Base-by-base conservation (phyloP, 352 stramenopile genomes). In the Phytophthora tentaculata region DNA sequence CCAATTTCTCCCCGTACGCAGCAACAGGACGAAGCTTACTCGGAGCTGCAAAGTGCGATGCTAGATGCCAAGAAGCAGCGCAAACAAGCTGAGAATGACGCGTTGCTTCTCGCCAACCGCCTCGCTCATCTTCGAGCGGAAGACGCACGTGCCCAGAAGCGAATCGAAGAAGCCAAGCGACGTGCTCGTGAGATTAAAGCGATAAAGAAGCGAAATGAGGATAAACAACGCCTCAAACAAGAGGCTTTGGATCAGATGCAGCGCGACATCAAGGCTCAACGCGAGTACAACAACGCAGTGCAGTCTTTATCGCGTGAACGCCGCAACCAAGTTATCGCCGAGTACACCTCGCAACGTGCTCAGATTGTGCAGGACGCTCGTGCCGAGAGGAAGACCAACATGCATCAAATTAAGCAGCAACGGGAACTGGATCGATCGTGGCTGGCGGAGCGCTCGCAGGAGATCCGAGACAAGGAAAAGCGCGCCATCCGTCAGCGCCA, bases 81-180 rank as follows among this genome's bases (percentile, higher is more conserved):
- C 48, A 88, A 84, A 55, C 71, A 75, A 48, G 69, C 75, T 5
- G 84, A 92, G 26, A 72, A 64, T 0, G 86, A 92, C 50, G 76
- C 85, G 3, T 62, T 88, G 35, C 37, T 91, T 44, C 68, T 94
- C 16, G 76, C 71, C 3, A 94, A 91, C 49, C 83, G 84, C 2
- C 74, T 94, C 4, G 54, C 80, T 26, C 84, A 92, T 53, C 63
- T 94, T 14, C 79, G 79, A 0, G 69, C 77, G 4, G 84, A 92
- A 45, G 86, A 94, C 19, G 74, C 64, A 22, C 73, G 71, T 1
- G 80, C 84, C 0, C 78, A 89, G 52, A 83, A 82, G 45, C 77
- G 86, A 1, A 91, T 92, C n/a, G 83, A 90, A 35, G 86, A 90
- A 20, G 83, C 83, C 4, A 89, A 89, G 20, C 70, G 77, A 13